Conservation (phyloP, 192 early-diverging fungal genomes). For the Coemansia asiatica region DNA sequence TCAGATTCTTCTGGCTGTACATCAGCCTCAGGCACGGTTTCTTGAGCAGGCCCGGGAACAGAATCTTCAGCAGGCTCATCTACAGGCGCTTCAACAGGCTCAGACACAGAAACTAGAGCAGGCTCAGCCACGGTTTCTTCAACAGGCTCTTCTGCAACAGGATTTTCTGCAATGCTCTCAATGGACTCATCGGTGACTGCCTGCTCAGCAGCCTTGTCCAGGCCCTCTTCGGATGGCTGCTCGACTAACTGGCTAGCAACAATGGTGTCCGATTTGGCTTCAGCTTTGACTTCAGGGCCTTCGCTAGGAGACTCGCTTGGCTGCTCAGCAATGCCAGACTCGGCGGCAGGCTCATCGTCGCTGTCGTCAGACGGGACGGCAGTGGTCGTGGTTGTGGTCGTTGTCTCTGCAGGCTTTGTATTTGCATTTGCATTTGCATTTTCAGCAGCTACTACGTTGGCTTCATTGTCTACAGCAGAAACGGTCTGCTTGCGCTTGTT, state of each 20-base stretch:
- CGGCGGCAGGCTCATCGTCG: slow-evolving; percentile 20
- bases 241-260: background rate
- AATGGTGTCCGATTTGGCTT: too few relatives aligned
- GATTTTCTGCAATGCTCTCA: too few relatives aligned
- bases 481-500: slow-evolving; percentile 49
- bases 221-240: background rate
- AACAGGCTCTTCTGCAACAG: slow-evolving; percentile 3
- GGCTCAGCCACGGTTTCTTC: background rate
- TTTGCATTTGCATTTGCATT: too few relatives aligned
- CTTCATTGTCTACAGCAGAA: slow-evolving; percentile 1
- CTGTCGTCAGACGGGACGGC: slow-evolving; percentile 29
- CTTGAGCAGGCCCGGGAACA: background rate
- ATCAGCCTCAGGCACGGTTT: background rate
- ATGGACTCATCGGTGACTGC: background rate
- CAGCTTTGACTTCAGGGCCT: background rate
- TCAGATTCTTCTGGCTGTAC: background rate
- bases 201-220: background rate
- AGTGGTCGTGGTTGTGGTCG: background rate
- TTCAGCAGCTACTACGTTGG: background rate
- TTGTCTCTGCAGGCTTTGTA: background rate
- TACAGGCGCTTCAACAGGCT: background rate
- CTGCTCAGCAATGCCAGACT: background rate
- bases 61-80: background rate
- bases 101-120: background rate
- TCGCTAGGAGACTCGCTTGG: background rate